phyloP scores from a whole-genome alignment of 805 yeast genomes.

The Wickerhamiella shivajii region DNA sequence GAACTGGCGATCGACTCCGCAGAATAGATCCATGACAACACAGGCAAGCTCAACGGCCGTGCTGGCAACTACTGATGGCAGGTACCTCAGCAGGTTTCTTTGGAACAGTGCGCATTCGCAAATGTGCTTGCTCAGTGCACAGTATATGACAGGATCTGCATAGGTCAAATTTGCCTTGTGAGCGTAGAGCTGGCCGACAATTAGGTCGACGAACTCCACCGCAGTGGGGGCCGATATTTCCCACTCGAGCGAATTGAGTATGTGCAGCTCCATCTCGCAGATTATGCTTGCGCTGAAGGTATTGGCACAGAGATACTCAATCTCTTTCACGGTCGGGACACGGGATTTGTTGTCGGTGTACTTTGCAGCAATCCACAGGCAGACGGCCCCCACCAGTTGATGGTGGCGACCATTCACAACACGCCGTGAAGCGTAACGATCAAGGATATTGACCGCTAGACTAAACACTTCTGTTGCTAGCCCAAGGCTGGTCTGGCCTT shows the following conservation, averaged over 20 bases:
- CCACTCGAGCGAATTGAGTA: conserved; percentile 61
- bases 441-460: conserved; percentile 63
- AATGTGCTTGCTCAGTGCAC: conserved; percentile 22
- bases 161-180: conserved; percentile 7
- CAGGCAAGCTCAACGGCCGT: conserved; percentile 26
- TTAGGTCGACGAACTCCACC: conserved; percentile 29
- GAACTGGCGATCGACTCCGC: conserved; percentile 13
- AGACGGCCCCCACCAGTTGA: conserved; percentile 80
- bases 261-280: conserved; percentile 65
- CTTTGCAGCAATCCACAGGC: conserved; percentile 86
- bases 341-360: conserved; percentile 60
- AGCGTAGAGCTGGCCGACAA: conserved; percentile 7
- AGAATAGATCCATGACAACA: conserved; percentile 14
- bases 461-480: conserved; percentile 53
- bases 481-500: conserved; percentile 42
- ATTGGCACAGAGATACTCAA: conserved; percentile 56
- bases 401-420: conserved; percentile 74
- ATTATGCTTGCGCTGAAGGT: conserved; percentile 47
- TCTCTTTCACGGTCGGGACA: conserved; percentile 58
- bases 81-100: conserved; percentile 19
- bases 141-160: conserved; percentile 9
- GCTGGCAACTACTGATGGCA: conserved; percentile 24
- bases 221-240: conserved; percentile 48
- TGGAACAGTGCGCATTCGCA: conserved; percentile 26
- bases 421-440: conserved; percentile 80